Conservation (phyloP, 2,329 filamentous ascomycete species). For the Fusarium gaditjirri region DNA sequence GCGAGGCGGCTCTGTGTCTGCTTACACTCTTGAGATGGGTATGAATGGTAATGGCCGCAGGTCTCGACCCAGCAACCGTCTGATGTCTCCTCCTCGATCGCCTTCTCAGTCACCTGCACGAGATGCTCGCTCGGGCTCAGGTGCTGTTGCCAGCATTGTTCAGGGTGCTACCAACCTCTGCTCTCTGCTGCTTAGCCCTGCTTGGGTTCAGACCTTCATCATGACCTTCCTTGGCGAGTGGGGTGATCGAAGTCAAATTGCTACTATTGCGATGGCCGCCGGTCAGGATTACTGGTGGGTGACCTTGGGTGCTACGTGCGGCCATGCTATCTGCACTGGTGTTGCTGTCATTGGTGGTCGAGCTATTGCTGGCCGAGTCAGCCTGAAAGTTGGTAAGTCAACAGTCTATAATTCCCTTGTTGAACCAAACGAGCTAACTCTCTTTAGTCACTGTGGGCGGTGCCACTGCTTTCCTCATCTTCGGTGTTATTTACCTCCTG, state of each 20-base stretch:
- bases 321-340: constrained; percentile 90
- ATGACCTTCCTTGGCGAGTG: constrained; percentile 99
- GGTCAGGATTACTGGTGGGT: constrained; percentile 99
- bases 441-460: constrained; percentile 87
- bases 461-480: constrained; percentile 87
- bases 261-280: constrained; percentile 98
- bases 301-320: constrained; percentile 84
- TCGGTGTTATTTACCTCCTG: constrained; percentile 90
- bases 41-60: constrained; percentile 69
- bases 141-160: constrained; percentile 54
- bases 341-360: constrained; percentile 91
- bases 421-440: constrained; percentile 35
- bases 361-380: constrained; percentile 92
- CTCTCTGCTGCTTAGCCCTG: constrained; percentile 88
- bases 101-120: constrained; percentile 80
- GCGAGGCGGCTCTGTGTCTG: constrained; percentile 72
- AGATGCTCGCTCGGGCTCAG: constrained; percentile 61
- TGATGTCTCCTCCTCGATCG: constrained; percentile 83
- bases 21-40: constrained; percentile 84
- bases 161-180: constrained; percentile 85
- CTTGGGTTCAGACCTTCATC: constrained; percentile 98
- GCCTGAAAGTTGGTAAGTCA: constrained; percentile 91
- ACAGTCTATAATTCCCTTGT: neutral
- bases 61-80: constrained; percentile 77
- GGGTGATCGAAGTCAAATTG: constrained; percentile 97